Base-by-base conservation (phyloP, 2,329 filamentous ascomycete species). In the Amauroascus verrucosus region DNA sequence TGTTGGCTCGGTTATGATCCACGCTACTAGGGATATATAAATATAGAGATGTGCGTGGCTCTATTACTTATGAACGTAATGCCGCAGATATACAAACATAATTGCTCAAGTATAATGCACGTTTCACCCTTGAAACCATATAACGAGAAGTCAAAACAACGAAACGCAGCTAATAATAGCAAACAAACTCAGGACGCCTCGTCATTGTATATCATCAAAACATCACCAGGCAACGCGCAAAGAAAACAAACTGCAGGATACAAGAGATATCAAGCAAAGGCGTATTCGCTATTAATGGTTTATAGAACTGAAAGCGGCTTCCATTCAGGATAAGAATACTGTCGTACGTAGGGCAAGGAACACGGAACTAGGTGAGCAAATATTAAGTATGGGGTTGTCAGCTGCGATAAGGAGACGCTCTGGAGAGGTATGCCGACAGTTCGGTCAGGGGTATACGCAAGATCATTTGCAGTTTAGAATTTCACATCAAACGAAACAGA, bases 401-500 rank as follows among this genome's bases (percentile, higher is more conserved):
- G 30, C 22, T n/a, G 11, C 2, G 8, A 44, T 16, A 16, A 11
- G 18, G 40, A 18, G n/a, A n/a, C 40, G 22, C 9, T 24, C 40
- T 24, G 11, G 18, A 20, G 18, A 14, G n/a, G n/a, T n/a, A n/a
- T n/a, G n/a, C n/a, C n/a, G n/a, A 14, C 11, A 3, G 24, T 14
- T 30, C n/a, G 26, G 9, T 9, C 26, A 30, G 9, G 9, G 26
- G 5, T 4, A 30, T 30, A 30, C 9, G 9, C 13, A 2, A 30
- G 9, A 30, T 2, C 6, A 24, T n/a, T 24, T 22, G 13, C 6
- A 11, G 6, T 16, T 28, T 32, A 52, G 26, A n/a, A n/a, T 43
- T 16, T 24, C 2, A 57, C 18, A 2, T 54, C 45, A 35, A 60
- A 60, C 2, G 43, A 51, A 24, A 60, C 54, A 16, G 47, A 18